These are phyloP conservation scores for Epichloe amarillans DNA, from an alignment of 2,329 filamentous ascomycete species.

Conservation along the genomic window DNA sequence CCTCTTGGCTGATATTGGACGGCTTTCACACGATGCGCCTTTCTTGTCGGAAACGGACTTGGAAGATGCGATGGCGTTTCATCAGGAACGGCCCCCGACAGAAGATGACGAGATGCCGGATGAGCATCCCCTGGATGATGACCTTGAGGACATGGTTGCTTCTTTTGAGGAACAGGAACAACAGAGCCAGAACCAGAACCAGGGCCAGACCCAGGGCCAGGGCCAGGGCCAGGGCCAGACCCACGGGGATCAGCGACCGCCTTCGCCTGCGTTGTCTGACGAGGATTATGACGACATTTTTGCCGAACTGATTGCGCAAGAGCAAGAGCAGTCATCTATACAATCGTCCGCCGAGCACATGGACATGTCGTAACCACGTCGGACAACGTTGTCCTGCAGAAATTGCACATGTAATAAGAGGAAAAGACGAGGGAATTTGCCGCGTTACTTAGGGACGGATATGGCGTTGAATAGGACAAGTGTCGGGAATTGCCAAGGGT, in stretches of 20 bases:
- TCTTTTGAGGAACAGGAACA: slow-evolving; percentile 24
- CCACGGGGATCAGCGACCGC: slow-evolving; percentile 13
- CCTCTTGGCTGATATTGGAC: slow-evolving; percentile 19
- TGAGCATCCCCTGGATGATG: slow-evolving; percentile 36
- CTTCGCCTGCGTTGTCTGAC: slow-evolving; percentile 30
- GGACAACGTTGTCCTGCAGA: not conserved
- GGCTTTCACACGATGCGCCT: slow-evolving; percentile 22
- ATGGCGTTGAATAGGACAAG: not conserved
- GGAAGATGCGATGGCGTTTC: slow-evolving; percentile 32
- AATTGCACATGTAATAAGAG: not conserved
- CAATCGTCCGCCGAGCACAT: slow-evolving; percentile 26
- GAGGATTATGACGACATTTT: slow-evolving; percentile 54
- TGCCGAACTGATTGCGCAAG: slow-evolving; percentile 23
- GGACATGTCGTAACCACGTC: slow-evolving; percentile 25
- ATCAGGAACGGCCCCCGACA: slow-evolving; percentile 11
- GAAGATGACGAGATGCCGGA: slow-evolving; percentile 40
- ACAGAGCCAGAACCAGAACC: slow-evolving; percentile 1
- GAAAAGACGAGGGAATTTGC: slow-evolving; percentile 1
- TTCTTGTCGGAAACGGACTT: slow-evolving; percentile 36
- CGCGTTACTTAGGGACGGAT: slow-evolving; percentile 4
- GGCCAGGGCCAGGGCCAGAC: slow-evolving; percentile 6
- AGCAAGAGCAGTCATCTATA: slow-evolving; percentile 9
- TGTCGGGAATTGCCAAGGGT: not conserved
- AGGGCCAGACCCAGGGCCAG: slow-evolving; percentile 8
- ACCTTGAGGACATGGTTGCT: slow-evolving; percentile 43